Conservation (phyloP, 1,284 basidiomycete genomes). For the Sphagnurus paluster region DNA sequence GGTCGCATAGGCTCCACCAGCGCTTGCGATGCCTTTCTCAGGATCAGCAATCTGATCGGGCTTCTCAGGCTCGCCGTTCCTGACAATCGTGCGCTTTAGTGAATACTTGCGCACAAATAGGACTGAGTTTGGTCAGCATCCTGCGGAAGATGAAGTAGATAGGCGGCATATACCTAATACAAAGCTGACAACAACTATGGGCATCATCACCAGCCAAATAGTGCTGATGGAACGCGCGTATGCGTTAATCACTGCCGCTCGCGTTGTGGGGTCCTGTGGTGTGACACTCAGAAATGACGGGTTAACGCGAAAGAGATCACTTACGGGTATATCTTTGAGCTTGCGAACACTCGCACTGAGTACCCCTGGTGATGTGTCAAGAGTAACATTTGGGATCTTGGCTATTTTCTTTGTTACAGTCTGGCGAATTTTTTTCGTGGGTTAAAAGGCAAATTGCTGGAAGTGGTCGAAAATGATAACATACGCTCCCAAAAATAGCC, state of each 20-base stretch:
- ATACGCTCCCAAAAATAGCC: slow-evolving; percentile 63
- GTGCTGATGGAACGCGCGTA: slow-evolving; percentile 68
- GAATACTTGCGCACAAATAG: slow-evolving; percentile 64
- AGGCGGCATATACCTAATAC: slow-evolving; percentile 48
- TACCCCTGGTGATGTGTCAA: slow-evolving; percentile 52
- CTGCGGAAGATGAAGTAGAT: not conserved
- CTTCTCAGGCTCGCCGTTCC: slow-evolving; percentile 29
- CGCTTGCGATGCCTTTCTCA: slow-evolving; percentile 25
- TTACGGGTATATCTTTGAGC: slow-evolving; percentile 56
- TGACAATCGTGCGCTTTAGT: slow-evolving; percentile 57
- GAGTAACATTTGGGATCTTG: slow-evolving; percentile 44
- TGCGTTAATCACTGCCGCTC: slow-evolving; percentile 60
- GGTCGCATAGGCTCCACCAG: slow-evolving; percentile 4
- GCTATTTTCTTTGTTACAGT: slow-evolving; percentile 50
- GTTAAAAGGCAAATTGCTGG: slow-evolving; percentile 1
- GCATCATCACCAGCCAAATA: slow-evolving; percentile 74
- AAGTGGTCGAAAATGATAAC: slow-evolving; percentile 17
- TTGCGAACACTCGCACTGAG: slow-evolving; percentile 57
- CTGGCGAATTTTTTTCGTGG: too few species aligned
- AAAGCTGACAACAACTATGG: slow-evolving; percentile 57
- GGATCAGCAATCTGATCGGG: slow-evolving; percentile 22
- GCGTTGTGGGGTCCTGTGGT: slow-evolving; percentile 46
- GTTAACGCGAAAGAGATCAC: slow-evolving; percentile 4
- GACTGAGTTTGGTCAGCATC: slow-evolving; percentile 26
- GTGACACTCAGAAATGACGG: not conserved